phyloP scores from a whole-genome alignment of 1,139 yeast species.

The Schizosaccharomyces versatilis region DNA sequence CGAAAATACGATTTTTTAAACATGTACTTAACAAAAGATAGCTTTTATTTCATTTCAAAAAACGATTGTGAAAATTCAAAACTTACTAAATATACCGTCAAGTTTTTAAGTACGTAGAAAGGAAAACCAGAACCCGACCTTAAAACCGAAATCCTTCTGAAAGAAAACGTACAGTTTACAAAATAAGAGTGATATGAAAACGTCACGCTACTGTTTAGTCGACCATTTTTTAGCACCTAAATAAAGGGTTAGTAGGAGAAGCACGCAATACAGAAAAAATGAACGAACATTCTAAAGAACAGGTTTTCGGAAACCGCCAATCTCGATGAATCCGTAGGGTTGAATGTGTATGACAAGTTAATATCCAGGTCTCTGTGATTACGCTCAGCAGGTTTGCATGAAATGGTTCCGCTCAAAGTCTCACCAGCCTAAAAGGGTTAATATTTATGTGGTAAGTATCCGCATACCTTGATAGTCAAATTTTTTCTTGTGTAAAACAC shows the following conservation, averaged over 20 bases:
- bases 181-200: background rate
- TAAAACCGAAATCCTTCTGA: too few species aligned
- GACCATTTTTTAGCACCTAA: background rate
- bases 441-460: background rate
- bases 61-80: too few species aligned
- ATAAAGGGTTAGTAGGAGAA: background rate
- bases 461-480: constrained; percentile 32
- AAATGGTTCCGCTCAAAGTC: constrained; percentile 41
- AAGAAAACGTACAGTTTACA: too few species aligned
- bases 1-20: too few species aligned
- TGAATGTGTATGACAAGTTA: constrained; percentile 2
- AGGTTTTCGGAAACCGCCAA: background rate
- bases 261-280: background rate
- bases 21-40: too few species aligned
- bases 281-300: background rate
- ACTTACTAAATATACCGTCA: too few species aligned
- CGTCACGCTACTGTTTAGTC: background rate
- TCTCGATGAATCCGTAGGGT: background rate
- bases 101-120: too few species aligned
- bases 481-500: constrained; percentile 65
- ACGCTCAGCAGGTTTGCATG: constrained; percentile 49
- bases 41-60: too few species aligned
- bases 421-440: constrained; percentile 33
- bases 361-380: constrained; percentile 46
- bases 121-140: too few species aligned